A percentile compares a stretch with the other conserved stretches of the same genome.
These are phyloP conservation scores for Pleurozium schreberi DNA, from an alignment of 225 moss, liverwort and hornwort species.

Conservation along the genomic window DNA sequence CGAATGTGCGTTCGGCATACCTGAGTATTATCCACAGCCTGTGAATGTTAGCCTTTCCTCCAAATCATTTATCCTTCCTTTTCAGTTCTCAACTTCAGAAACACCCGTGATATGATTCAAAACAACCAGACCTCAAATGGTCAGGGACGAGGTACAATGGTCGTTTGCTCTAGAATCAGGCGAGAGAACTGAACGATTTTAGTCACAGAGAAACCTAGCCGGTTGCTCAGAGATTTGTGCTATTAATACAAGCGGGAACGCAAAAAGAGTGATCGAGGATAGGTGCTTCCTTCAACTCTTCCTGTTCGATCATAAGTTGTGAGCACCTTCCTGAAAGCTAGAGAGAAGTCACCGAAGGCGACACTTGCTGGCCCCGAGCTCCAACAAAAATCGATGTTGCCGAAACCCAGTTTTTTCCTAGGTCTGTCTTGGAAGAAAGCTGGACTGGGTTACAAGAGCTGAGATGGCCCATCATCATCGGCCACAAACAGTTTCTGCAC, in stretches of 20 bases:
- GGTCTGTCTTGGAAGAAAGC: background rate
- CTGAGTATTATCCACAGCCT: background rate
- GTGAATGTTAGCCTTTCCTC: background rate
- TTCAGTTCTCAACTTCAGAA: background rate
- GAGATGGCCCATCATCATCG: slow-evolving; percentile 1
- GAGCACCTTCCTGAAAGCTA: background rate
- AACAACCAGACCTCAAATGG: background rate
- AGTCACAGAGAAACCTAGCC: background rate
- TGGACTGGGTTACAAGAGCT: background rate
- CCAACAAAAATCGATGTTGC: background rate
- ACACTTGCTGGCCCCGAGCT: background rate
- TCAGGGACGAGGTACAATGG: background rate
- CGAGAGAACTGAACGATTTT: background rate
- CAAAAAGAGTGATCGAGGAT: background rate
- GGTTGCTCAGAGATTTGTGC: background rate
- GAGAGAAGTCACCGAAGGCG: background rate
- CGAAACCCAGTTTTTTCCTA: background rate
- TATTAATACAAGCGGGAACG: slow-evolving; percentile 8
- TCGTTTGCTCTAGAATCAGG: background rate
- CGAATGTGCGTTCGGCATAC: background rate
- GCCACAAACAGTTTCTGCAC: slow-evolving; percentile 10
- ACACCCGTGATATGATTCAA: background rate
- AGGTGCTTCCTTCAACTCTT: background rate
- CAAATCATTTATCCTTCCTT: background rate
- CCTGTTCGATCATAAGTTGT: background rate